Evolutionary conservation across 2,329 filamentous ascomycete species (phyloP).

Genomic region (Fusarium sp.): DNA sequence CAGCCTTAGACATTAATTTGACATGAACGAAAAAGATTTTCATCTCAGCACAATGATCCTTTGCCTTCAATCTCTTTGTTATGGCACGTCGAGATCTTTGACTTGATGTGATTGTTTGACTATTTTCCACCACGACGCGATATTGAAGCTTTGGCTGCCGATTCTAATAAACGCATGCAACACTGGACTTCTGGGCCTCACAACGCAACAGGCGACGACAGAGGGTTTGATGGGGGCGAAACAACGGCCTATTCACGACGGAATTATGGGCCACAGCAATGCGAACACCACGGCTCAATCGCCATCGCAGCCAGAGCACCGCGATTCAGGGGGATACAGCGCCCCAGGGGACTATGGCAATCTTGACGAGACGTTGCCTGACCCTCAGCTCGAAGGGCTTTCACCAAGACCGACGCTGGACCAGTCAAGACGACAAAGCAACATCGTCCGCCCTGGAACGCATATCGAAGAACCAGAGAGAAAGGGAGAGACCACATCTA

Average conservation of each 20-base stretch:
- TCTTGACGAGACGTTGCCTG: constrained; percentile 55
- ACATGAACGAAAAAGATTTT: background rate
- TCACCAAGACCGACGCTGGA: background rate
- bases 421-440: constrained; percentile 22
- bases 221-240: constrained; percentile 6
- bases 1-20: constrained; percentile 20
- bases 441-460: constrained; percentile 9
- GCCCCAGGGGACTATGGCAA: constrained; percentile 54
- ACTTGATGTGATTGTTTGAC: constrained; percentile 9
- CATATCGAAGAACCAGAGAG: constrained; percentile 8
- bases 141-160: constrained; percentile 18
- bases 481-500: constrained; percentile 56
- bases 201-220: constrained; percentile 7
- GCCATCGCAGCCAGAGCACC: background rate
- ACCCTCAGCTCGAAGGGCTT: constrained; percentile 21
- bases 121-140: background rate
- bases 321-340: constrained; percentile 43
- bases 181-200: constrained; percentile 6
- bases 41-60: constrained; percentile 8
- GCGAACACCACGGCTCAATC: background rate
- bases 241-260: background rate
- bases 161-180: background rate
- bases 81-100: background rate
- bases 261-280: background rate
- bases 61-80: background rate